phyloP scores from a whole-genome alignment of 352 stramenopile species.

The Pythium phragmiticola region DNA sequence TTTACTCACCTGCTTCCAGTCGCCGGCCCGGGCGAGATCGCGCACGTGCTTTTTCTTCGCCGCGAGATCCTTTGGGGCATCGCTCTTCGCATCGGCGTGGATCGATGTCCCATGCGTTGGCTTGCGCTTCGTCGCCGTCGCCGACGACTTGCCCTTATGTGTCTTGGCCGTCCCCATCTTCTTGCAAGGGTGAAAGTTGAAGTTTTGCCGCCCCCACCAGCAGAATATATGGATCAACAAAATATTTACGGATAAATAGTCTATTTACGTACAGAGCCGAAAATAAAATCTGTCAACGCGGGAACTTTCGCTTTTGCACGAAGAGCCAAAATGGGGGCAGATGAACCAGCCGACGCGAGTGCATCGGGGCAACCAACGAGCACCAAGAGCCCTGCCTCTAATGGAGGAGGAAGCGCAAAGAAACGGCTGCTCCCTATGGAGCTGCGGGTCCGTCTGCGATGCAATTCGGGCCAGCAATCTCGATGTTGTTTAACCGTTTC shows the following conservation, averaged over 20 bases:
- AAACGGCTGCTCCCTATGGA: conserved; percentile 74
- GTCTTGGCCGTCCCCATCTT: conserved; percentile 22
- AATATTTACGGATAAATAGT: conserved; percentile 10
- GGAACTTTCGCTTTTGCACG: too few relatives aligned
- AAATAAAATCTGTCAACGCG: not conserved
- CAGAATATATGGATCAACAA: conserved; percentile 11
- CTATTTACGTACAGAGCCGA: not conserved
- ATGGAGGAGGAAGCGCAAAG: conserved; percentile 32
- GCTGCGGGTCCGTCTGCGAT: conserved; percentile 45
- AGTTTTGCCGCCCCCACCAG: conserved; percentile 5
- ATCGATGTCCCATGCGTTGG: not conserved
- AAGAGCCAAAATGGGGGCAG: not conserved
- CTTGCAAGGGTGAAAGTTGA: conserved; percentile 6
- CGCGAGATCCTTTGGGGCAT: conserved; percentile 31
- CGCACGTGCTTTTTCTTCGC: conserved; percentile 79
- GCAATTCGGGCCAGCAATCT: too few relatives aligned
- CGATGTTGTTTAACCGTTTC: too few relatives aligned
- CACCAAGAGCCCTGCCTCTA: not conserved
- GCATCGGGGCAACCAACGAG: not conserved
- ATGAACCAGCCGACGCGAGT: conserved; percentile 2
- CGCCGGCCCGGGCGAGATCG: conserved; percentile 48
- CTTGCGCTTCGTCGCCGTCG: conserved; percentile 22
- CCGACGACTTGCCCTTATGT: conserved; percentile 14
- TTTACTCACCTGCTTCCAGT: conserved; percentile 50
- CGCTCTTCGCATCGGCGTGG: conserved; percentile 11